Conservation (phyloP, 768 basidiomycete species). For the Tulasnella sp. region DNA sequence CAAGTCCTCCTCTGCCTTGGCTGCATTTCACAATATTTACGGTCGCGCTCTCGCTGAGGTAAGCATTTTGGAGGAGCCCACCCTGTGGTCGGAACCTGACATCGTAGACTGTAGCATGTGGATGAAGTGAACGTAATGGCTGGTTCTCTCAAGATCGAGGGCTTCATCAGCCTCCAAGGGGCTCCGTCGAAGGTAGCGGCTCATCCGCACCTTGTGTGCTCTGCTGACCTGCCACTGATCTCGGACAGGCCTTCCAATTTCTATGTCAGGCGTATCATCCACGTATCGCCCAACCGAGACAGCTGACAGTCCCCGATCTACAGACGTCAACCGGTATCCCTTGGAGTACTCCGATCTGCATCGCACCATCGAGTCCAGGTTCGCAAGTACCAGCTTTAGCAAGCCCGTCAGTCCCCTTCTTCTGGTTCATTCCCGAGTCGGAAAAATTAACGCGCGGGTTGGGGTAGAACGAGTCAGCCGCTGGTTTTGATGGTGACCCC, state of each 20-base stretch:
- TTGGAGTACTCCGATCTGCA: slow-evolving; percentile 55
- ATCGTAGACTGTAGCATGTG: slow-evolving; percentile 40
- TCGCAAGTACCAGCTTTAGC: slow-evolving; percentile 43
- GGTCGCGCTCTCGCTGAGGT: slow-evolving; percentile 64
- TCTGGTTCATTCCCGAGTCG: neutral
- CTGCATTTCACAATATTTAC: slow-evolving; percentile 59
- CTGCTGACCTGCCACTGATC: slow-evolving; percentile 15
- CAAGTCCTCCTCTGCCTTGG: slow-evolving; percentile 52
- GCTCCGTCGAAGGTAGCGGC: slow-evolving; percentile 56
- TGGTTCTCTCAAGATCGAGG: slow-evolving; percentile 48
- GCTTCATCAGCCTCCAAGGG: slow-evolving; percentile 76
- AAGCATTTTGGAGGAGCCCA: slow-evolving; percentile 19
- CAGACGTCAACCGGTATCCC: slow-evolving; percentile 73
- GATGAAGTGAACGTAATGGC: slow-evolving; percentile 44
- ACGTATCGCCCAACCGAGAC: slow-evolving; percentile 5
- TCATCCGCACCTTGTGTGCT: slow-evolving; percentile 12
- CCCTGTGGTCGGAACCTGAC: neutral
- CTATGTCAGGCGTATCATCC: slow-evolving; percentile 45
- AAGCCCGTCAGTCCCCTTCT: neutral
- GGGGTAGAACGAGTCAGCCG: neutral
- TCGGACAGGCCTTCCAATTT: slow-evolving; percentile 63
- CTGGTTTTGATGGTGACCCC: neutral
- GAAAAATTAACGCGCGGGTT: neutral
- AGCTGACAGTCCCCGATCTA: slow-evolving; percentile 12
- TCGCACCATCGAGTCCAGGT: slow-evolving; percentile 49